Evolutionary conservation across 768 basidiomycete genomes (phyloP).

Genomic region (Suillus cothurnatus): DNA sequence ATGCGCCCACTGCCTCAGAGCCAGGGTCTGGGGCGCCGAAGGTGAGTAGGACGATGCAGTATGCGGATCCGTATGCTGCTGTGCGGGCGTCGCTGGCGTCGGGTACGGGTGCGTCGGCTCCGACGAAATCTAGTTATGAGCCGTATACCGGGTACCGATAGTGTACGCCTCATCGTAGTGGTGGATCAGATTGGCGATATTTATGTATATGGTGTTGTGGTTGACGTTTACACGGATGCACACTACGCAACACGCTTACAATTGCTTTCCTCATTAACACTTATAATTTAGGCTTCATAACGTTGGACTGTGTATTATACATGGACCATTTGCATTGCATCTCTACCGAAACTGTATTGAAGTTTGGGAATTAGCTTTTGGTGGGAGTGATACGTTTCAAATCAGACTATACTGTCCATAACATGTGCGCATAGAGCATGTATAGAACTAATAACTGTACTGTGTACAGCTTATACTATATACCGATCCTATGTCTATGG

Average conservation of each 20-base stretch:
- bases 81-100: slow-evolving; percentile 62
- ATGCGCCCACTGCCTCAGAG: slow-evolving; percentile 36
- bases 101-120: slow-evolving; percentile 24
- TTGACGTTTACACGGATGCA: background rate
- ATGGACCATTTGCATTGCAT: slow-evolving; percentile 27
- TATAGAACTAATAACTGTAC: background rate
- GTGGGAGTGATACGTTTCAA: background rate
- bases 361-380: slow-evolving; percentile 14
- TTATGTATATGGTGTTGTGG: background rate
- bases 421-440: background rate
- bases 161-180: slow-evolving; percentile 5
- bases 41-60: slow-evolving; percentile 91
- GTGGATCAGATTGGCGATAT: background rate
- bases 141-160: slow-evolving; percentile 54
- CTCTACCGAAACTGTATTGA: slow-evolving; percentile 30
- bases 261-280: background rate
- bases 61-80: slow-evolving; percentile 86
- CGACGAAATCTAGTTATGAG: slow-evolving; percentile 51
- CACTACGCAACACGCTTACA: background rate
- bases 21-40: slow-evolving; percentile 41
- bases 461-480: background rate
- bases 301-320: background rate
- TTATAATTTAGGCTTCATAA: slow-evolving; percentile 5
- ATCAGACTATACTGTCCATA: background rate
- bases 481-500: background rate